Conservation (phyloP, 225 moss, liverwort and hornwort genomes). For the Climacium dendroides region DNA sequence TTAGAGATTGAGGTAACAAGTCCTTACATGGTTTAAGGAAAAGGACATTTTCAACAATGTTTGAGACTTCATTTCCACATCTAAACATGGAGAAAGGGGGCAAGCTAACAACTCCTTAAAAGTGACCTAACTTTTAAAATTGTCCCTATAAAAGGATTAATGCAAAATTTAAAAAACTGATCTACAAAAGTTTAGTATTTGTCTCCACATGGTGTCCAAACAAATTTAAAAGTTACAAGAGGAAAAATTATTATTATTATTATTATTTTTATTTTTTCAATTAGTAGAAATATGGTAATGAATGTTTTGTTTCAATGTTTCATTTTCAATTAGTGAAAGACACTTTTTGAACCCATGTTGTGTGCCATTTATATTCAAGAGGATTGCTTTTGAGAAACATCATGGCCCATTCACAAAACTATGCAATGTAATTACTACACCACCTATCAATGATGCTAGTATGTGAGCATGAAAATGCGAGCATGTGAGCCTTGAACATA, state of each 20-base stretch:
- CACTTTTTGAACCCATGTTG: accelerated
- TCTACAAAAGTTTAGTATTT: accelerated
- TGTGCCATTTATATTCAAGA: background rate
- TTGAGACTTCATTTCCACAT: background rate
- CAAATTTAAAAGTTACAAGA: no score
- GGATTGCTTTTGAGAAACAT: accelerated
- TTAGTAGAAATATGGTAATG: background rate
- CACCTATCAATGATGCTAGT: no score
- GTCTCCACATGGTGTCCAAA: accelerated
- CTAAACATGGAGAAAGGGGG: accelerated
- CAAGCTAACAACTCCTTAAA: background rate
- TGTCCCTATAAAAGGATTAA: accelerated
- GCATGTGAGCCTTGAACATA: no score
- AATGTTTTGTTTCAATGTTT: background rate
- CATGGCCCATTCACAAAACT: accelerated
- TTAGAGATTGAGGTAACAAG: background rate
- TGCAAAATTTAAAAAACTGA: background rate
- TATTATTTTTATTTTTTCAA: no score
- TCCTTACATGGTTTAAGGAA: no score
- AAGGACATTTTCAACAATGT: background rate
- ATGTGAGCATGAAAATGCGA: no score
- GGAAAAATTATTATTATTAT: no score
- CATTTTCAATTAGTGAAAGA: background rate
- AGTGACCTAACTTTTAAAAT: accelerated
- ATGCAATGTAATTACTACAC: background rate